Percentiles rank a stretch among this genome's conserved stretches.
Evolutionary conservation across 2,329 filamentous ascomycete genomes (phyloP).

Genomic region (Phialemoniopsis sp.): DNA sequence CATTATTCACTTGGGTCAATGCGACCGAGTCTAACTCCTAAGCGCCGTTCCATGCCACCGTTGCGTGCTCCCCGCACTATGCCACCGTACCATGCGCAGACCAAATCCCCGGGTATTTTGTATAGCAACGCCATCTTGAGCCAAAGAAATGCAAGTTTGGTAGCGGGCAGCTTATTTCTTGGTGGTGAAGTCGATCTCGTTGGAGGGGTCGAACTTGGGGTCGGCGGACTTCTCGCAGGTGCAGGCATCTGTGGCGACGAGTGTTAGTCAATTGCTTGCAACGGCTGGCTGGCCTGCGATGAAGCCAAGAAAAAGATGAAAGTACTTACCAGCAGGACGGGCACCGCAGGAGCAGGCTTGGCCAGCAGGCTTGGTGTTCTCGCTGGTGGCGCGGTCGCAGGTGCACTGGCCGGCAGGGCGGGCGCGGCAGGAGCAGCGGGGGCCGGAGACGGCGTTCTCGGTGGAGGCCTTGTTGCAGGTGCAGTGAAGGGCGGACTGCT

Average conservation of each 20-base stretch:
- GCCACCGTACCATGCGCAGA: no score
- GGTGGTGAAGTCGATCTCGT: constrained; percentile 85
- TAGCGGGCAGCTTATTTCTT: constrained; percentile 37
- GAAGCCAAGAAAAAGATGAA: not conserved
- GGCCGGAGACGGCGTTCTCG: constrained; percentile 71
- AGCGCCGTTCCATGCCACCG: no score
- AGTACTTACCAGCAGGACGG: constrained; percentile 63
- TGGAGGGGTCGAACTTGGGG: constrained; percentile 54
- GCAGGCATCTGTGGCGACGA: constrained; percentile 54
- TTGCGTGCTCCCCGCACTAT: no score
- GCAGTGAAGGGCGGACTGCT: constrained; percentile 83
- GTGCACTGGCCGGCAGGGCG: constrained; percentile 78
- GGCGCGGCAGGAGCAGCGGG: constrained; percentile 79
- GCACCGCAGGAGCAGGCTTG: constrained; percentile 73
- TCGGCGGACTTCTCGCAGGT: constrained; percentile 75
- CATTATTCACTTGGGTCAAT: no score
- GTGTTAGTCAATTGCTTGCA: no score
- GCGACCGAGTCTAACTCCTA: no score
- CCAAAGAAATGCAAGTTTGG: no score
- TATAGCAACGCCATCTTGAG: no score
- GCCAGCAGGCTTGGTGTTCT: constrained; percentile 62
- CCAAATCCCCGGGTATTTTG: no score
- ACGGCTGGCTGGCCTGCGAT: no score
- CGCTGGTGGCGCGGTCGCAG: constrained; percentile 65
- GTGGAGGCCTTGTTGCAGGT: constrained; percentile 70